These are phyloP conservation scores for Candida stauntonica DNA, from an alignment of 805 yeast species.

Conservation along the genomic window DNA sequence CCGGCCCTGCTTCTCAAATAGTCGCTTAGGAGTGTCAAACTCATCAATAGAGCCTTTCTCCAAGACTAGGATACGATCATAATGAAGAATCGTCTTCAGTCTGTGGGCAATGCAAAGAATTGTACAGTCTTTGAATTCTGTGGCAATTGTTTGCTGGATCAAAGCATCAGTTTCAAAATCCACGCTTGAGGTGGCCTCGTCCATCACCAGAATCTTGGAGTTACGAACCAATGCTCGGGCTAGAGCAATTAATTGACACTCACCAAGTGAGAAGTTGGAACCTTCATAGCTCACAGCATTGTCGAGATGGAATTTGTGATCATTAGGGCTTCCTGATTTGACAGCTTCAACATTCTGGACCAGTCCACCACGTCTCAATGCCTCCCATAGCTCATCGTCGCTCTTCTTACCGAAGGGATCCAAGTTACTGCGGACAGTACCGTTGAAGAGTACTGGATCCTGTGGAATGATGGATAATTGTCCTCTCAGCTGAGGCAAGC, in stretches of 20 bases:
- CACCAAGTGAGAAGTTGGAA: slow-evolving; percentile 61
- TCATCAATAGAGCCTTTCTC: slow-evolving; percentile 51
- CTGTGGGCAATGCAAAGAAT: slow-evolving; percentile 70
- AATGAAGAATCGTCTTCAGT: slow-evolving; percentile 51
- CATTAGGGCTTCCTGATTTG: not conserved
- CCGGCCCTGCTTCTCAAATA: slow-evolving; percentile 38
- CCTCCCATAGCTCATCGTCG: slow-evolving; percentile 56
- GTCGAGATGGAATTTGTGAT: slow-evolving; percentile 55
- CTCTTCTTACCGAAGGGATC: slow-evolving; percentile 59
- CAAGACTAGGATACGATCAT: slow-evolving; percentile 54
- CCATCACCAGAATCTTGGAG: slow-evolving; percentile 54
- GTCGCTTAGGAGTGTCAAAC: slow-evolving; percentile 45
- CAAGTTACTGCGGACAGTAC: slow-evolving; percentile 60
- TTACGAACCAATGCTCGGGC: slow-evolving; percentile 64
- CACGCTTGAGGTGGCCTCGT: slow-evolving; percentile 71
- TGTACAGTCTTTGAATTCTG: slow-evolving; percentile 55
- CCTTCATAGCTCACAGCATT: slow-evolving; percentile 64
- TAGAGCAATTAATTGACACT: slow-evolving; percentile 59
- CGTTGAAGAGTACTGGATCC: slow-evolving; percentile 71
- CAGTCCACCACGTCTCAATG: slow-evolving; percentile 57
- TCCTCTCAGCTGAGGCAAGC: slow-evolving; percentile 56
- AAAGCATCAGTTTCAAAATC: slow-evolving; percentile 64
- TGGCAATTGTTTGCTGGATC: slow-evolving; percentile 52
- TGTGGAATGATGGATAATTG: slow-evolving; percentile 71
- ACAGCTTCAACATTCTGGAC: slow-evolving; percentile 28